Evolutionary conservation across 2,329 filamentous ascomycete genomes (phyloP), one percentile per base, ranked within the genome.

Genomic region (Microcyclosporella mali): DNA sequence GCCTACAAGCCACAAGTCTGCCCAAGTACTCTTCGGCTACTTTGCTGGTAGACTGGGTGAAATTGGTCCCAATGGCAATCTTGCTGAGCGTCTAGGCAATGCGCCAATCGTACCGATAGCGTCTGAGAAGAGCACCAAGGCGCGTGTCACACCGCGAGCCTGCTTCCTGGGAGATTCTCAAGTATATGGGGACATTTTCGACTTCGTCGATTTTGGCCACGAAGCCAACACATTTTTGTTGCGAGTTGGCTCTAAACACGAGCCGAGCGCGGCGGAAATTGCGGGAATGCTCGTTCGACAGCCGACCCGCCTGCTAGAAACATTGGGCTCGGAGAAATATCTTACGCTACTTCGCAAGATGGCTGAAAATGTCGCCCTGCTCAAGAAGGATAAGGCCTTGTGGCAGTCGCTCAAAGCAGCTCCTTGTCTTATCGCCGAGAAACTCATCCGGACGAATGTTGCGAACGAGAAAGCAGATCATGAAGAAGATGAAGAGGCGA

Each of bases 131-230:
- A 35, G 40, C 16, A 51, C 52, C 21, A 57, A 58, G 35, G 55
- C 77, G 34, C 68, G 72, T 52, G 73, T 88, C 33, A 73, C 78
- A 12, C 90, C 92, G 4, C 77, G 75, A 34, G 73, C 81, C 31
- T 88, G 84, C 50, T 98, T 95, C 62, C 73, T 98, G 2, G 92
- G 92, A 7, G 72, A 76, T 27, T 72, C 75, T 40, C 70, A 78
- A 42, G 74, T 82, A 52, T 98, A 94, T 57, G 84, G 80, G 9
- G 85, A 94, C 25, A 94, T 98, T 25, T 95, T 98, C 53, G 88
- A 97, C 61, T 98, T 95, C 65, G 89, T 97, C 11, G 86, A 97
- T 61, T 98, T 95, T 67, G 88, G 90, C 0, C 70, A 75, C 27
- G 82, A 90, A 60, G 90, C 87, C 2, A 97, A 97, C 57, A 73